Evolutionary conservation across 2,329 filamentous ascomycete species (phyloP).

Genomic region (Fusarium buharicum): DNA sequence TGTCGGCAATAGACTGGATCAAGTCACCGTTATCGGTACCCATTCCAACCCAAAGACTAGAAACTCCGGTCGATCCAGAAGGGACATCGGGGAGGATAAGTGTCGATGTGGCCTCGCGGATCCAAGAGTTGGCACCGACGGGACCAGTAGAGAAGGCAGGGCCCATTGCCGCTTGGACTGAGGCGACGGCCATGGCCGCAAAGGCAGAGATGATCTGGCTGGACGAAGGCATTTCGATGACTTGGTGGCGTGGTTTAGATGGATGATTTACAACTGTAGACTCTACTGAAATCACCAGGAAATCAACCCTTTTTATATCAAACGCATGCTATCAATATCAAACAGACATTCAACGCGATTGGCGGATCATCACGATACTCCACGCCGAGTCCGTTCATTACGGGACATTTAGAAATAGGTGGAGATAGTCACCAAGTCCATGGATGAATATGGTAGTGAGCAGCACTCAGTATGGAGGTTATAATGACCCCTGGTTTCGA

Average conservation of each 20-base stretch:
- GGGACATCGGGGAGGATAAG: slow-evolving; percentile 55
- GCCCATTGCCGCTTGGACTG: slow-evolving; percentile 47
- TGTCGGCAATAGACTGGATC: slow-evolving; percentile 59
- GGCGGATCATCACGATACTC: slow-evolving; percentile 12
- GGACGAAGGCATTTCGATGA: slow-evolving; percentile 31
- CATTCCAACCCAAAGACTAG: slow-evolving; percentile 61
- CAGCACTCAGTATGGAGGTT: not conserved
- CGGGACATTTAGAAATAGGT: slow-evolving; percentile 4
- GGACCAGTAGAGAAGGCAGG: slow-evolving; percentile 58
- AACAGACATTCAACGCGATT: slow-evolving; percentile 3
- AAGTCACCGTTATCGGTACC: slow-evolving; percentile 58
- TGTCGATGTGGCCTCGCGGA: slow-evolving; percentile 57
- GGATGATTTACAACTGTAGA: not conserved
- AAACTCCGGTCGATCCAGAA: slow-evolving; percentile 49
- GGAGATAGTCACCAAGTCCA: slow-evolving; percentile 15
- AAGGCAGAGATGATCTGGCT: slow-evolving; percentile 30
- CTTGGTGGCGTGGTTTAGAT: not conserved
- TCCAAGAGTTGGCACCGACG: slow-evolving; percentile 53
- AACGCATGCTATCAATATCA: too few species aligned
- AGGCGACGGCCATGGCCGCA: slow-evolving; percentile 27
- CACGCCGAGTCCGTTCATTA: slow-evolving; percentile 19
- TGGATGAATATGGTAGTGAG: not conserved
- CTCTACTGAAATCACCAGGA: not conserved
- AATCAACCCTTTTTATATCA: slow-evolving; percentile 1
- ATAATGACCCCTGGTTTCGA: not conserved